Evolutionary conservation across 1,284 basidiomycete species (phyloP).

Genomic region (Ganoderma resinaceum): DNA sequence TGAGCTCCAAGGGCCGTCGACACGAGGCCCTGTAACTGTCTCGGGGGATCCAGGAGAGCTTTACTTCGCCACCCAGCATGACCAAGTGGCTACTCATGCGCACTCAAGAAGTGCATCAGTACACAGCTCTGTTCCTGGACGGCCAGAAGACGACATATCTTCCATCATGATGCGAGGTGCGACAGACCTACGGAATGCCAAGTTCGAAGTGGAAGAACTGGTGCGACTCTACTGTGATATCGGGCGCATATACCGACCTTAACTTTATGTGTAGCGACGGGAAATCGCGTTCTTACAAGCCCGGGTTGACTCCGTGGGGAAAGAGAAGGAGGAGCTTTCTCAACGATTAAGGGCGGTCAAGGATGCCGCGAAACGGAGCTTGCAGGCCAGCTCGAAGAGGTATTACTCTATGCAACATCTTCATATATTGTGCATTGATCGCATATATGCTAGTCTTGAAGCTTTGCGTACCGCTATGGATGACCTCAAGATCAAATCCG

Average conservation of each 20-base stretch:
- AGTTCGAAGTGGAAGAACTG: conserved; percentile 39
- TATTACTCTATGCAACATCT: background rate
- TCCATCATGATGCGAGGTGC: conserved; percentile 42
- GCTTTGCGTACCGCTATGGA: conserved; percentile 30
- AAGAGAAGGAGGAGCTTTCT: conserved; percentile 38
- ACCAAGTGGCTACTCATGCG: conserved; percentile 5
- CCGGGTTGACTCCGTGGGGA: conserved; percentile 31
- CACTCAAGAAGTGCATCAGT: conserved; percentile 40
- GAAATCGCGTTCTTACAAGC: conserved; percentile 35
- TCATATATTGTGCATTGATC: background rate
- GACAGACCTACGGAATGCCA: conserved; percentile 39
- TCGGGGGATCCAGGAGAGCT: background rate
- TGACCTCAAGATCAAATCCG: conserved; percentile 40
- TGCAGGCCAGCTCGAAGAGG: conserved; percentile 38
- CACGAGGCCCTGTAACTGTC: background rate
- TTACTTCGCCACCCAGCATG: background rate
- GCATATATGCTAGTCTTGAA: conserved; percentile 36
- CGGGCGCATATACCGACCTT: conserved; percentile 15
- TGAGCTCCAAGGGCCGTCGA: conserved; percentile 6
- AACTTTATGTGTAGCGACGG: conserved; percentile 31
- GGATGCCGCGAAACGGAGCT: conserved; percentile 36
- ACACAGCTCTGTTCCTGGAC: conserved; percentile 29
- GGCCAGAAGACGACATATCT: conserved; percentile 40
- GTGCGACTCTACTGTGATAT: conserved; percentile 17
- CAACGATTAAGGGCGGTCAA: conserved; percentile 38